Evolutionary conservation across 768 basidiomycete genomes (phyloP), one percentile per base, ranked within the genome.

Genomic region (Favolaschia claudopus): DNA sequence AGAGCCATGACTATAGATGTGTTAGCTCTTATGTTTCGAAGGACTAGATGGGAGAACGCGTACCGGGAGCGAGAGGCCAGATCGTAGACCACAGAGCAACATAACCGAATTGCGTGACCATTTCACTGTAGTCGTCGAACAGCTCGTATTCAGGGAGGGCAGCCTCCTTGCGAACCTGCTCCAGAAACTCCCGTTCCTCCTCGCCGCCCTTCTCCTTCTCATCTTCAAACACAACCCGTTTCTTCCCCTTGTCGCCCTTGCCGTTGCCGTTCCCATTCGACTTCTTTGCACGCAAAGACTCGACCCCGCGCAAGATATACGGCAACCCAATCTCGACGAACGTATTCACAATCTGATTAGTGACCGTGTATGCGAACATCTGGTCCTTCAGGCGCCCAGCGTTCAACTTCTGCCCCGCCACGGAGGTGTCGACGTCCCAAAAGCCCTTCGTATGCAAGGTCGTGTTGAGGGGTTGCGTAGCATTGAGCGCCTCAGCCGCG

Each of bases 41-140:
- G 31, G 13, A 17, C 39, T 7, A 29, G 10, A 32, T 52, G 42
- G 51, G 29, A 59, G 31, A 29, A 50, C 33, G 70, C 84, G 34
- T 52, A 89, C 89, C 80, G 24, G 94, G 88, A 3, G 94, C 91
- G 17, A 99, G 79, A 3, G 96, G 94, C 95, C 95, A 99, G 57
- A 96, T 93, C 28, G 93, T 89, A 42, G 89, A 92, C 94, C 95
- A 99, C 20, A 98, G 78, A 8, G 87, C 87, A 28, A 98, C 87
- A 70, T 96, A 95, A 0, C 96, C 96, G 71, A 96, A 97, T 68
- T 96, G 94, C 9, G 91, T 90, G 15, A 92, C 92, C 96, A 99
- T 98, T 77, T 99, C 97, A 67, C 87, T 88, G 74, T 96, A 99
- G 75, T 98, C 96, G 49, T 79, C 85, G 67, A 93, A 95, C 7